Conservation (phyloP, 2,329 filamentous ascomycete genomes). For the Arthrobotrys musiformis region DNA sequence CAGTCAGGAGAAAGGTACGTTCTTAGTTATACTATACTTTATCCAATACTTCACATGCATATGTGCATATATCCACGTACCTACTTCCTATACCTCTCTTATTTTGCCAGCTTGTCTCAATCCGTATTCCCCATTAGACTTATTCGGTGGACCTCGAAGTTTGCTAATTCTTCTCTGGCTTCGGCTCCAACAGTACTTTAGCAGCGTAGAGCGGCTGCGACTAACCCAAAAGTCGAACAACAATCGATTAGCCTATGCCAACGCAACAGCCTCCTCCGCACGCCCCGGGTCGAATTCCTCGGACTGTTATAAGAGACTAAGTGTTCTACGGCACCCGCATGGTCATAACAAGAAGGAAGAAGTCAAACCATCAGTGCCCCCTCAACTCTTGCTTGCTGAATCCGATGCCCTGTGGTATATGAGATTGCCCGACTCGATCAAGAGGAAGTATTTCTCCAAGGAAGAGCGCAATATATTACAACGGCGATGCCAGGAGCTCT, state of each 20-base stretch:
- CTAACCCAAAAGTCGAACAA: conserved; percentile 67
- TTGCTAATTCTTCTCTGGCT: conserved; percentile 44
- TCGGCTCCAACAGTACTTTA: conserved; percentile 72
- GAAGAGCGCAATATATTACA: conserved; percentile 76
- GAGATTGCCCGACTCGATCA: conserved; percentile 77
- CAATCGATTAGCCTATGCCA: conserved; percentile 43
- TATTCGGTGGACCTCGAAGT: conserved; percentile 31
- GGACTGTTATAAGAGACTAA: conserved; percentile 52
- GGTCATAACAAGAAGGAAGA: conserved; percentile 57
- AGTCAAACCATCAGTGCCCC: conserved; percentile 16
- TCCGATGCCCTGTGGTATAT: conserved; percentile 76
- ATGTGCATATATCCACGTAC: no score
- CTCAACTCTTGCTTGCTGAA: conserved; percentile 64
- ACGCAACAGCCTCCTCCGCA: conserved; percentile 60
- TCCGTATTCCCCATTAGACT: conserved; percentile 42
- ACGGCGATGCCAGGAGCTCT: conserved; percentile 67
- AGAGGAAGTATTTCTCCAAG: conserved; percentile 74
- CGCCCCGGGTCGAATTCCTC: conserved; percentile 56
- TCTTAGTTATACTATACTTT: no score
- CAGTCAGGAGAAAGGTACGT: conserved; percentile 71
- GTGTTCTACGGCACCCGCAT: conserved; percentile 46
- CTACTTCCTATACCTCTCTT: no score
- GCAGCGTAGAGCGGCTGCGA: conserved; percentile 75
- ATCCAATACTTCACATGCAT: no score
- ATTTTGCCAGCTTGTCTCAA: conserved; percentile 35